phyloP scores from a whole-genome alignment of 331 rosid genomes.

The Arachis monticola region DNA sequence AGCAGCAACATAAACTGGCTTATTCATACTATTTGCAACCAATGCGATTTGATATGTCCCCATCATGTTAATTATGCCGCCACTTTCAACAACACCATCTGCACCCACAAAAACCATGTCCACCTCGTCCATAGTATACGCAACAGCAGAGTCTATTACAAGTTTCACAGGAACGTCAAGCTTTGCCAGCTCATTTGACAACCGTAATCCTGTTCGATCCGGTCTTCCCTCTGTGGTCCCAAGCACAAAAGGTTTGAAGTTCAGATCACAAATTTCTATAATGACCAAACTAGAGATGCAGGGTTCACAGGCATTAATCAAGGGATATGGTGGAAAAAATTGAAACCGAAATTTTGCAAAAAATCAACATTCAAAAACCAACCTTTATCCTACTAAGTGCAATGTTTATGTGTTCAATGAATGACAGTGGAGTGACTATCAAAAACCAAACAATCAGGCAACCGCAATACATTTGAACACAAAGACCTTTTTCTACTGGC shows the following conservation, averaged over 20 bases:
- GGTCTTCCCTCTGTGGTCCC: constrained; percentile 86
- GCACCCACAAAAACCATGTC: constrained; percentile 97
- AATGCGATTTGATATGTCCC: constrained; percentile 89
- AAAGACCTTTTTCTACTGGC: neutral
- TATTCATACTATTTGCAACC: constrained; percentile 87
- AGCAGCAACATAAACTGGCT: constrained; percentile 87
- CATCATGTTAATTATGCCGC: constrained; percentile 93
- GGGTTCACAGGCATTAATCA: neutral
- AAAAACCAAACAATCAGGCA: constrained; percentile 7
- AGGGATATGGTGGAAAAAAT: neutral
- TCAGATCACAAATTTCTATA: neutral
- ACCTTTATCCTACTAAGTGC: neutral
- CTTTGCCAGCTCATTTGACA: constrained; percentile 82
- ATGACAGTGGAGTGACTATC: neutral
- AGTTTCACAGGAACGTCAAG: constrained; percentile 89
- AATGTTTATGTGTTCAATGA: neutral
- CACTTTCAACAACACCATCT: constrained; percentile 92
- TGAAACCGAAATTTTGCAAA: constrained; percentile 22
- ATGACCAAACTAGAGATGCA: constrained; percentile 14
- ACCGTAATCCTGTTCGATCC: constrained; percentile 79
- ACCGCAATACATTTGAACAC: neutral
- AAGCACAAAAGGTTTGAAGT: constrained; percentile 11
- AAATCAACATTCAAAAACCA: neutral
- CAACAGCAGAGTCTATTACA: constrained; percentile 86
- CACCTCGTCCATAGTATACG: constrained; percentile 87